These are phyloP conservation scores for Spathaspora sp. DNA, from an alignment of 1,139 yeast species.

Conservation along the genomic window DNA sequence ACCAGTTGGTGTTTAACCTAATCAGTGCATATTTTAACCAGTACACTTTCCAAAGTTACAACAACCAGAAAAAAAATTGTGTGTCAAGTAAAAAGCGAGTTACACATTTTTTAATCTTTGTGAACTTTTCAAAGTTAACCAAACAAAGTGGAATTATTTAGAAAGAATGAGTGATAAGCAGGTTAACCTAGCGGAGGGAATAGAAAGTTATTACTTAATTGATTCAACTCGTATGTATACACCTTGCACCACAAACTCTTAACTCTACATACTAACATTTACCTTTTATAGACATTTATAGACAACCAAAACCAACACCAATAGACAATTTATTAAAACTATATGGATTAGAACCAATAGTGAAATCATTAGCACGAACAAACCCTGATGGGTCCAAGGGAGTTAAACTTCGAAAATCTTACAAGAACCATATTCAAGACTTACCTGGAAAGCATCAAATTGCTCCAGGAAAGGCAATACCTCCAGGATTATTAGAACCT, in stretches of 20 bases:
- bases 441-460: constrained; percentile 78
- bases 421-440: constrained; percentile 86
- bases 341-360: constrained; percentile 67
- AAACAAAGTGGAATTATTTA: not conserved
- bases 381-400: constrained; percentile 89
- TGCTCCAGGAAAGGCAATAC: constrained; percentile 54
- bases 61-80: not conserved
- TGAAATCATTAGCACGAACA: constrained; percentile 81
- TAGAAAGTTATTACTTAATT: constrained; percentile 22
- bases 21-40: too few species aligned
- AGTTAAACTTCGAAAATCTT: constrained; percentile 86
- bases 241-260: not conserved
- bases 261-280: constrained; percentile 6
- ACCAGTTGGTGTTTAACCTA: too few species aligned
- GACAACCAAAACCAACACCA: constrained; percentile 64
- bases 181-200: constrained; percentile 12
- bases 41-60: too few species aligned
- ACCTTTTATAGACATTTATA: constrained; percentile 29
- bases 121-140: not conserved
- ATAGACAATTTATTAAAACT: constrained; percentile 64
- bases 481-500: constrained; percentile 53
- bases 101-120: not conserved
- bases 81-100: not conserved
- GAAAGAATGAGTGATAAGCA: constrained; percentile 4
- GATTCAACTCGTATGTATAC: constrained; percentile 23